Evolutionary conservation across 1,284 basidiomycete species (phyloP).

Genomic region (Pyrrhoderma lamaoense): DNA sequence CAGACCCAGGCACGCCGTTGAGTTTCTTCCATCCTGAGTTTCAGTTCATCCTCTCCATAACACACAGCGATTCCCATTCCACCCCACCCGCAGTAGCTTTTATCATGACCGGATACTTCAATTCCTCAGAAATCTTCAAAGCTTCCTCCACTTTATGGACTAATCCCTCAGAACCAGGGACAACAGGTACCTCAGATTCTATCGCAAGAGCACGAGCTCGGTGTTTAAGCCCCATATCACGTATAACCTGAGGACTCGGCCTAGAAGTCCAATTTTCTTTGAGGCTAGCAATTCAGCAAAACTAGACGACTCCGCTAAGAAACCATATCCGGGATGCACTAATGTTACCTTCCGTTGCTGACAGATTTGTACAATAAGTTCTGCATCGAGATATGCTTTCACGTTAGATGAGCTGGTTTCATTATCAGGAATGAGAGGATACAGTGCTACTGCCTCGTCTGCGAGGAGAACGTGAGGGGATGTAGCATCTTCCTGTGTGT

Average conservation of each 20-base stretch:
- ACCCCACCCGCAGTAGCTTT: slow-evolving; percentile 70
- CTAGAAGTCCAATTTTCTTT: slow-evolving; percentile 52
- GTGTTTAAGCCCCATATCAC: slow-evolving; percentile 58
- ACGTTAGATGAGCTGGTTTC: slow-evolving; percentile 28
- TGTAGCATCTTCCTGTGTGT: slow-evolving; percentile 46
- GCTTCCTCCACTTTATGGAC: slow-evolving; percentile 40
- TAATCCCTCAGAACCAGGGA: slow-evolving; percentile 50
- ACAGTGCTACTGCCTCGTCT: slow-evolving; percentile 35
- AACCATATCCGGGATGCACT: slow-evolving; percentile 63
- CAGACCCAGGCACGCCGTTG: slow-evolving; percentile 40
- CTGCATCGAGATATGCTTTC: slow-evolving; percentile 36
- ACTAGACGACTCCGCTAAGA: slow-evolving; percentile 56
- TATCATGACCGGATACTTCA: slow-evolving; percentile 60
- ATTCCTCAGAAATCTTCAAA: slow-evolving; percentile 30
- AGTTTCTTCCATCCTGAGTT: slow-evolving; percentile 31
- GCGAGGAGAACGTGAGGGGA: slow-evolving; percentile 48
- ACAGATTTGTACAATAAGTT: slow-evolving; percentile 39
- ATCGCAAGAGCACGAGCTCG: slow-evolving; percentile 45
- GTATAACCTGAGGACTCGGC: slow-evolving; percentile 50
- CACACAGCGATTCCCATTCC: slow-evolving; percentile 66
- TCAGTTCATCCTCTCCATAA: slow-evolving; percentile 35
- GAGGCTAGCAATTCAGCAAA: slow-evolving; percentile 46
- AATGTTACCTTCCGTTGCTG: slow-evolving; percentile 41
- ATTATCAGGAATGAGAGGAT: slow-evolving; percentile 18
- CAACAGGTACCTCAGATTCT: slow-evolving; percentile 43